Evolutionary conservation across 768 basidiomycete genomes (phyloP), one percentile per base, ranked within the genome.

Genomic region (Rhodosporidiobolus sp.): DNA sequence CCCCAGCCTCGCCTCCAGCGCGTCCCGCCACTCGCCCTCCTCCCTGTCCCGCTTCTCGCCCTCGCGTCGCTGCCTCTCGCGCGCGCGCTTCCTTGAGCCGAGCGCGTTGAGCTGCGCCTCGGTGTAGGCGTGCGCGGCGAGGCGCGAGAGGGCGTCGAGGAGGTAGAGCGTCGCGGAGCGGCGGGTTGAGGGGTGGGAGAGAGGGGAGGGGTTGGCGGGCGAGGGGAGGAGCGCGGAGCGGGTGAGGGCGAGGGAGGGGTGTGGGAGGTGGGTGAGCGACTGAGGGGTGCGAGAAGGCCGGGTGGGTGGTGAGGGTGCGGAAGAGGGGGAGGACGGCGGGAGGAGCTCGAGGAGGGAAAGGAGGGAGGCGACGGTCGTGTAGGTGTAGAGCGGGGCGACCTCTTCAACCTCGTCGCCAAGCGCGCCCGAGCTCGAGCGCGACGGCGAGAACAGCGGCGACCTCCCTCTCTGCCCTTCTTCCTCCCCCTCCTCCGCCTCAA

Each of bases 351-450:
- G 34, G n/a, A 67, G 50, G 17, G 48, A 8, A 17, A 26, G 24
- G 56, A 53, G 43, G 17, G 50, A 45, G 46, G 30, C 20, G 63
- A 54, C 32, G 20, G 69, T 59, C 24, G 69, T 65, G 59, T 28
- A 73, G 32, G 64, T 34, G 45, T 28, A 54, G 43, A 64, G 34
- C 22, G 49, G 66, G 24, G 62, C 38, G 20, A 70, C 58, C 32
- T 65, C 49, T 32, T 59, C 58, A 30, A 3, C 54, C 14, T 34
- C 30, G 8, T 57, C 62, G 34, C 30, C 43, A 38, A 12, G n/a
- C 28, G 9, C 14, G 5, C 10, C 30, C 12, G 24, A 14, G n/a
- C 3, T 19, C 34, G 24, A 14, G n/a, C 3, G 12, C 34, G 17
- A 43, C 12, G 49, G 64, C 28, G 48, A 49, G 4, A 26, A 12